Base-by-base conservation (phyloP, 1,284 basidiomycete genomes). In the Austropuccinia psidii region DNA sequence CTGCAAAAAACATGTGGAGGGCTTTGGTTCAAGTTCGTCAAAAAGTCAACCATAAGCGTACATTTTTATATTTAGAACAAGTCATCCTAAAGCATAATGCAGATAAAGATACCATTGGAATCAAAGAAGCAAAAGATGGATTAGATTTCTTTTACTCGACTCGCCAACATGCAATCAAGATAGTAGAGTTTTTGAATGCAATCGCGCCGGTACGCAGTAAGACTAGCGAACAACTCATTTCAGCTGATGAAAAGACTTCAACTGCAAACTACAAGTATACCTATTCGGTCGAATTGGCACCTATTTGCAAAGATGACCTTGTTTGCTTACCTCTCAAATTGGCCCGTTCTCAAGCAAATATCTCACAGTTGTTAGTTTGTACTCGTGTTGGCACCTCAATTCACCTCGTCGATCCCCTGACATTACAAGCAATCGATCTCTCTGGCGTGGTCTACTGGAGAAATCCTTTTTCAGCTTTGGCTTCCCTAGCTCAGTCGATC, bases 1-100 rank as follows among this genome's bases (percentile, higher is more conserved):
- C 95, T 0, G 95, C 96, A 3, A 98, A 98, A 83, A 98, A 98
- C 81, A 98, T 93, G 0, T 98, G 95, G 96, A 92, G 91, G 79
- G 93, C 95, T 0, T 85, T 93, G 67, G 93, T 98, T 1, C 96
- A 98, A 84, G 93, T 98, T 39, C 88, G 96, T 62, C 95, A 98
- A 80, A 98, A 98, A 83, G 93, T 96, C 61, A 85, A 91, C 13
- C 95, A 98, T 82, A 98, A 98, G 83, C 88, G 96, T 74, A 98
- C 96, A 2, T 98, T 98, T 84, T 83, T 98, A 79, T 98, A 90
- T 84, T 87, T 98, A 75, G 95, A 98, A 83, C 96, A 98, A 81
- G 86, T 98, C 76, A 97, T 98, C 80, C 84, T 98, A 79, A 98
- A 96, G 82, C 92, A 98, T 80, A 89, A 90, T 76, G 93, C 93